Evolutionary conservation across 2,329 filamentous ascomycete species (phyloP), one percentile per base, ranked within the genome.

Genomic region (Ophiostoma quercus): DNA sequence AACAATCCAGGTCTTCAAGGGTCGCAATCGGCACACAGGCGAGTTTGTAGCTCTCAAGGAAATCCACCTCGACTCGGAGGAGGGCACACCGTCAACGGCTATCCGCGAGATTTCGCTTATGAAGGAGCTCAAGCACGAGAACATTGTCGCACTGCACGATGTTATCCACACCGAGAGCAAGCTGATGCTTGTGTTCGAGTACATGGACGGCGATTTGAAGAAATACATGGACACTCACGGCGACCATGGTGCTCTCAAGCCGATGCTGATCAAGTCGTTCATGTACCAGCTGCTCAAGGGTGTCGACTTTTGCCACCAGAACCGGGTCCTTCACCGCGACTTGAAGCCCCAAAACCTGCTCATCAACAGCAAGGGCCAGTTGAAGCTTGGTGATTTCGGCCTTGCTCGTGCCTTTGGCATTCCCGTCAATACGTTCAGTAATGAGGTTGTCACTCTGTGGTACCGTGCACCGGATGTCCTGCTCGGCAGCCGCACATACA

Each of bases 111-210:
- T 99, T 76, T 97, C 94, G 1, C 85, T 99, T 70, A 98, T 99
- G 95, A 99, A 99, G 82, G 95, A 99, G 81, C 86, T 99, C 74
- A 98, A 98, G 81, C 95, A 99, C 80, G 94, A 97, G 79, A 98
- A 97, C 78, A 98, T 99, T 74, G 94, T 99, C 76, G 92, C 90
- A 71, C 88, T 99, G 5, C 92, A 98, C 85, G 95, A 99, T 84
- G 95, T 99, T 70, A 98, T 99, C 76, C 95, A 99, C 80, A 99
- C 95, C 71, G 95, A 99, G 83, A 99, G 98, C 82, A 99, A 99
- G 80, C 88, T 99, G 71, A 99, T 99, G 95, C 89, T 99, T 57
- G 95, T 99, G 11, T 99, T 99, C 76, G 95, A 99, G 80, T 97
- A 90, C 80, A 97, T 99, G 94, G 95, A 99, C 80, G 93, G 94